phyloP scores from a whole-genome alignment of 179 eudicot species.

The Corrigiola litoralis region DNA sequence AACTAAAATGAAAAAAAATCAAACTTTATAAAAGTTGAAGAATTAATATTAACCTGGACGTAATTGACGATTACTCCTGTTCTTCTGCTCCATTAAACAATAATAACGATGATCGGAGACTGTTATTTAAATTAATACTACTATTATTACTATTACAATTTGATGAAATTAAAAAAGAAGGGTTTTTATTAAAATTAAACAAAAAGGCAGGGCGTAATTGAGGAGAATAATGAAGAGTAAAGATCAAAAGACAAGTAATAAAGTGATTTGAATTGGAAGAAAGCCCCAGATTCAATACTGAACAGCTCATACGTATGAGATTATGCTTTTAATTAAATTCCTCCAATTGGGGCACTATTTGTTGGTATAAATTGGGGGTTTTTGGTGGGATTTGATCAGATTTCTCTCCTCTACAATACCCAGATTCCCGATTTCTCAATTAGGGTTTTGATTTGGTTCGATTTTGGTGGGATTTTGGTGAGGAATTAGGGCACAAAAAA shows the following conservation, averaged over 20 bases:
- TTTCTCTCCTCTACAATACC: constrained; percentile 1
- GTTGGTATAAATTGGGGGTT: not conserved
- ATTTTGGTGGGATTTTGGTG: not conserved
- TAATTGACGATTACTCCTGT: constrained; percentile 70
- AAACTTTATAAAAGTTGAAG: no score
- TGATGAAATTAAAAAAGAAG: not conserved
- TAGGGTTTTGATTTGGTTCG: not conserved
- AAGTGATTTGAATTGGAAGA: constrained; percentile 51
- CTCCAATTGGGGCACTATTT: not conserved
- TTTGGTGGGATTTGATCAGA: not conserved
- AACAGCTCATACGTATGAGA: constrained; percentile 48
- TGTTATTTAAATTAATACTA: constrained; percentile 5
- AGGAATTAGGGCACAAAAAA: constrained; percentile 7
- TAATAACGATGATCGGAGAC: constrained; percentile 13
- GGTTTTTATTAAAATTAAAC: constrained; percentile 29
- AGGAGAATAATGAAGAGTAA: constrained; percentile 51
- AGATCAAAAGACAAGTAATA: constrained; percentile 46
- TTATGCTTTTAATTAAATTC: not conserved
- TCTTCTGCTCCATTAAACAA: constrained; percentile 46
- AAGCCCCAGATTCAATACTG: constrained; percentile 40
- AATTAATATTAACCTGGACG: constrained; percentile 65
- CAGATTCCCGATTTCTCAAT: not conserved
- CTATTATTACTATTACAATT: not conserved
- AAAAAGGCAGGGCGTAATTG: constrained; percentile 39
- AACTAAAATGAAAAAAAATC: not conserved